Evolutionary conservation across 345 rosid genomes (phyloP), one percentile per base, ranked within the genome.

Genomic region (Eutrema heterophyllum): DNA sequence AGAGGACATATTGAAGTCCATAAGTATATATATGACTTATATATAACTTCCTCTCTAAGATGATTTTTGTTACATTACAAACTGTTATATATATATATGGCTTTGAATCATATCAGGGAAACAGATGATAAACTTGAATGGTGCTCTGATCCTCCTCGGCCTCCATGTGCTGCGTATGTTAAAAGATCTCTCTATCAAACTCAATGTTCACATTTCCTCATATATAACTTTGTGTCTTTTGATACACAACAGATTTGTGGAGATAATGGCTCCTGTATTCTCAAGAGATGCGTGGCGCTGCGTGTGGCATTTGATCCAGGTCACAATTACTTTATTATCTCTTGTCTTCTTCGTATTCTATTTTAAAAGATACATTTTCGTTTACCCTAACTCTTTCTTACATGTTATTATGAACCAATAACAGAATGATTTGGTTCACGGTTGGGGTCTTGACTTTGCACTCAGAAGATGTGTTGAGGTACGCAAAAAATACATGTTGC

Each of bases 371-470:
- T 30, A 3, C 26, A 21, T 10, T 11, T 14, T 7, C 10, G 30
- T 2, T 33, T 63, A 8, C 67, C 46, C 38, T 29, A 58, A 53
- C 48, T 56, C 44, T 3, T 39, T 8, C 35, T 64, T 43, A 59
- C 51, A 33, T 44, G 62, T 15, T 30, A 53, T 27, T 16, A 14
- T 41, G 77, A 81, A 66, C 33, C 12, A 15, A n/a, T 13, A 81
- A 68, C 84, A 95, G 97, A 95, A 95, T 73, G 98, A 95, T 79
- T 86, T 95, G 86, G 96, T 95, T 73, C 99, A 95, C 58, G 99
- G 98, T 70, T 95, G 98, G 99, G 99, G 99, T 55, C 88, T 95
- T 74, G 99, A 92, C 83, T 95, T 95, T 64, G 93, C 97, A 73
- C 96, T 95, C 57, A 80, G 96, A 81, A 88, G 89, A 90, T 95